Evolutionary conservation across 1,284 basidiomycete genomes (phyloP), one percentile per base, ranked within the genome.

Genomic region (Apiotrichum gamsii): DNA sequence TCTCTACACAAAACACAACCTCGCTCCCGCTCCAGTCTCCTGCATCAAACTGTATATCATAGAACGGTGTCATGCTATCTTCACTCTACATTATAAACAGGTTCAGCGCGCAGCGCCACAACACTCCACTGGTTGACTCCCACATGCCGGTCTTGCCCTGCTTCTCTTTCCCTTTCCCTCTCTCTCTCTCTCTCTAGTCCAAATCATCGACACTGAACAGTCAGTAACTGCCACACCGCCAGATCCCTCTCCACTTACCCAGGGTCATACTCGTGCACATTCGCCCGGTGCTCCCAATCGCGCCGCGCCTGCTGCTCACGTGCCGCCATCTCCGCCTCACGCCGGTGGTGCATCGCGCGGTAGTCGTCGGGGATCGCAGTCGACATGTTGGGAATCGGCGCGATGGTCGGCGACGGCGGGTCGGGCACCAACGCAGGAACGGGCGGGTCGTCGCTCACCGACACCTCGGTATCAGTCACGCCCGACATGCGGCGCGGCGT

Each of bases 291-390:
- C 23, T 37, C 20, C 13, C 35, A 36, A 23, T 41, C 45, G 23
- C 34, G 43, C 25, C 35, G 39, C 29, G 38, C 45, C 29, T 37
- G 24, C 32, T 50, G 33, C 40, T 54, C 36, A 21, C 49, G 45
- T 29, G 46, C 37, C 20, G 59, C 52, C 38, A 49, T 43, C 40
- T 64, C 56, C 30, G 48, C 49, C 49, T 68, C 64, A 20, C 61
- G 36, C 14, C 53, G 51, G 25, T 59, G 43, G 51, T 67, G 65
- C 23, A 60, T 51, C 20, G 55, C 59, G 31, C 63, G 49, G 36
- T 67, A 65, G 21, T 69, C 65, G 18, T 56, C 57, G 0, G 67
- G 67, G 8, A 69, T 69, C 16, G 45, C 58, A 8, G 56, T 51
- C n/a, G 62, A 45, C 14, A 52, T 47, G 20, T 34, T 33, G 20